Conservation (phyloP, 805 yeast genomes). For the Saturnispora besseyi region DNA sequence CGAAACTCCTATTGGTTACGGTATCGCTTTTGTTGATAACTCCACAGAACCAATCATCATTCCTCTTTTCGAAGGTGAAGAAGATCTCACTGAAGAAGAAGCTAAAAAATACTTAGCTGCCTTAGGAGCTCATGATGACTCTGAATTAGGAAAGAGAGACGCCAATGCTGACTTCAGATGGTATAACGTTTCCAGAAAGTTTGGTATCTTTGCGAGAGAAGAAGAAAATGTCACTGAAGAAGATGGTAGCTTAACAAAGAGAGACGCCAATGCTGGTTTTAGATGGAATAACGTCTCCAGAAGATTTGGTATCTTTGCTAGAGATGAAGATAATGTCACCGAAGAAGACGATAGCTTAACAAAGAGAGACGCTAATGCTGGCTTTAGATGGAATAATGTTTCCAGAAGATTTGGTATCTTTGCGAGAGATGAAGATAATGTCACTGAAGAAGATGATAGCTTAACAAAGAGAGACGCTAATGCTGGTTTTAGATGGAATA, state of each 20-base stretch:
- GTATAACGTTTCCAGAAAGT: conserved; percentile 7
- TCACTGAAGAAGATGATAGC: background rate
- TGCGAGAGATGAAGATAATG: background rate
- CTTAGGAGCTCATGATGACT: background rate
- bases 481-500: background rate
- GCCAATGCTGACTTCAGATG: conserved; percentile 5
- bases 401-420: conserved; percentile 6
- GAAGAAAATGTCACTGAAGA: conserved; percentile 6
- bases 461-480: conserved; percentile 3
- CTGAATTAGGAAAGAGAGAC: conserved; percentile 2
- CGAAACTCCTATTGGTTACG: conserved; percentile 5
- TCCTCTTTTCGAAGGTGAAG: conserved; percentile 7
- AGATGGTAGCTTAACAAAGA: conserved; percentile 5
- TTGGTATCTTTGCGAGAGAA: conserved; percentile 8
- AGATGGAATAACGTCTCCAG: conserved; percentile 5
- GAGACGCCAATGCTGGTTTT: conserved; percentile 4
- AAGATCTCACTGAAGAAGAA: conserved; percentile 6
- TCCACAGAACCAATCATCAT: conserved; percentile 4
- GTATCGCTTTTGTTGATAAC: conserved; percentile 6
- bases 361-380: background rate
- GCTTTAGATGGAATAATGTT: conserved; percentile 6
- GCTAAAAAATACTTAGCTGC: conserved; percentile 4
- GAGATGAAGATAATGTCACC: background rate
- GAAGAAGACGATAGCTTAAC: background rate
- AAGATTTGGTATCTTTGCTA: conserved; percentile 4